These are phyloP conservation scores for Arthrobotrys entomopaga DNA, from an alignment of 2,329 filamentous ascomycete genomes.

Conservation along the genomic window DNA sequence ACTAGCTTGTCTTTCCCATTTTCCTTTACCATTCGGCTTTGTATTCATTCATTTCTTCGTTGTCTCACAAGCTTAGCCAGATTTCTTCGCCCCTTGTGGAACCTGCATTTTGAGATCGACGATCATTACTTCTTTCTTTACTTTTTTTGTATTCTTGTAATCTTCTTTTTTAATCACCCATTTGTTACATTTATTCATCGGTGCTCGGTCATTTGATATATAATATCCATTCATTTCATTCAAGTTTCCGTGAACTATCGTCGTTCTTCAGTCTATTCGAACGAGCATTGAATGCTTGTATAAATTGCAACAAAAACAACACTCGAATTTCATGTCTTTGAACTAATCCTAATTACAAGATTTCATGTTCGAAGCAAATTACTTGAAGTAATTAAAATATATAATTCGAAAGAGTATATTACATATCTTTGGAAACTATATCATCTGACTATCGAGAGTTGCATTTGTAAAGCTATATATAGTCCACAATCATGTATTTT, in stretches of 20 bases:
- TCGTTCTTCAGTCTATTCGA: background rate
- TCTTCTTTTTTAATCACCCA: background rate
- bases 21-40: background rate
- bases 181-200: constrained; percentile 4
- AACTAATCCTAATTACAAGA: no score
- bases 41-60: background rate
- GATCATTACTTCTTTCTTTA: constrained; percentile 23
- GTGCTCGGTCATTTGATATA: constrained; percentile 18
- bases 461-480: background rate
- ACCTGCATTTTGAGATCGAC: constrained; percentile 17
- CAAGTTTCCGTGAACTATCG: background rate
- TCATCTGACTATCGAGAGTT: no score
- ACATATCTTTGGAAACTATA: no score
- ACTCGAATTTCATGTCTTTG: background rate
- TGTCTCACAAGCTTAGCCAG: no score
- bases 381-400: no score
- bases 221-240: constrained; percentile 8
- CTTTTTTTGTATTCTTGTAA: constrained; percentile 2
- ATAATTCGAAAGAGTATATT: no score
- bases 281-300: constrained; percentile 12
- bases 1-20: background rate
- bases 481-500: constrained; percentile 1
- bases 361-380: no score
- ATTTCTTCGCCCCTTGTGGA: constrained; percentile 18
- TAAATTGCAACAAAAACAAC: constrained; percentile 53